These are phyloP conservation scores for Suillus hirtellus DNA, from an alignment of 768 basidiomycete genomes.

Conservation along the genomic window DNA sequence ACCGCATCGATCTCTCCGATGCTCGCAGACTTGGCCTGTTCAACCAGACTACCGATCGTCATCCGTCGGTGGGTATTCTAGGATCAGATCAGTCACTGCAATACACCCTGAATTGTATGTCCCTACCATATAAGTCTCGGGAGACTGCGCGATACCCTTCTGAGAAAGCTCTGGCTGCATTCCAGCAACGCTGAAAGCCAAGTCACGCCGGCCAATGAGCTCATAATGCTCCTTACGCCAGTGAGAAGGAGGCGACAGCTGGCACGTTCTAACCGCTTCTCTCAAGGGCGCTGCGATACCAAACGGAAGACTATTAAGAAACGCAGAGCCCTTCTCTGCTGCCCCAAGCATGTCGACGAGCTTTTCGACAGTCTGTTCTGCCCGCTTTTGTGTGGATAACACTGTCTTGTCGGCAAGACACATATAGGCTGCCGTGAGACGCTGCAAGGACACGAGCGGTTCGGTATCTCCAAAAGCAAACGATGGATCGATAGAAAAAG, in stretches of 20 bases:
- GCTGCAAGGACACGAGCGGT: slow-evolving; percentile 53
- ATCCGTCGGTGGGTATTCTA: slow-evolving; percentile 54
- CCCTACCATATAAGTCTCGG: slow-evolving; percentile 34
- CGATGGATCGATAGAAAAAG: slow-evolving; percentile 51
- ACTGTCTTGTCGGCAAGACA: slow-evolving; percentile 56
- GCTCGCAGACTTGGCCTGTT: slow-evolving; percentile 50
- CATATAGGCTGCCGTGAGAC: slow-evolving; percentile 57
- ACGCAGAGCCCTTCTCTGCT: slow-evolving; percentile 43
- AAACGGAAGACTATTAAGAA: slow-evolving; percentile 60
- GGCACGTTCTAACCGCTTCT: slow-evolving; percentile 85
- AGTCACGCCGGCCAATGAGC: slow-evolving; percentile 32
- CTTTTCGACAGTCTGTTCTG: slow-evolving; percentile 59
- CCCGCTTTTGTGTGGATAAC: slow-evolving; percentile 57
- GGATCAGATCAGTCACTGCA: slow-evolving; percentile 4
- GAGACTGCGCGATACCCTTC: slow-evolving; percentile 30
- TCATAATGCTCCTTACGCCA: slow-evolving; percentile 56
- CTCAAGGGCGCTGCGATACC: slow-evolving; percentile 77
- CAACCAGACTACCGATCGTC: slow-evolving; percentile 53
- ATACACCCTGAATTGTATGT: background rate
- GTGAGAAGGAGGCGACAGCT: slow-evolving; percentile 69
- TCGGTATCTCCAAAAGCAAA: slow-evolving; percentile 64
- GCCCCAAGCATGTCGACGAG: slow-evolving; percentile 47
- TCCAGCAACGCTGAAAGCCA: slow-evolving; percentile 33
- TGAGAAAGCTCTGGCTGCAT: slow-evolving; percentile 32
- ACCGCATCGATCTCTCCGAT: slow-evolving; percentile 56